A percentile compares a stretch with the other conserved stretches of the same genome.
Conservation (phyloP, 306 rosid species). For the Canavalia gladiata region DNA sequence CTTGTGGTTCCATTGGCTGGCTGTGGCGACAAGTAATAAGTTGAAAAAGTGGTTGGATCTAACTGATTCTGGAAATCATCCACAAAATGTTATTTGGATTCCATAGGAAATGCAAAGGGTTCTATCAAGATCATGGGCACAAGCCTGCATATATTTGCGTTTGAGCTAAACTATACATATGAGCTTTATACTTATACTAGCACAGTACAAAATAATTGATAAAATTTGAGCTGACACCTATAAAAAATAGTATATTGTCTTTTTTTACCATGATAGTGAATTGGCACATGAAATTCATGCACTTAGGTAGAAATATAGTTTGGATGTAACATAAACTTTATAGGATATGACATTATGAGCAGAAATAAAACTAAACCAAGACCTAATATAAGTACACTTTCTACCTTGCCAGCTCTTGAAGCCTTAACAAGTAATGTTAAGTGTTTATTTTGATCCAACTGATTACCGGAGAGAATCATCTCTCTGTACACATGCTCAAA, state of each 20-base stretch:
- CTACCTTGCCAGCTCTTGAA: slow-evolving; percentile 93
- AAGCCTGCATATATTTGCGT: slow-evolving; percentile 22
- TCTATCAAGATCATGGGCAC: slow-evolving; percentile 20
- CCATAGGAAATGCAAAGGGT: slow-evolving; percentile 23
- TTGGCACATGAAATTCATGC: slow-evolving; percentile 7
- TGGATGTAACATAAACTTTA: slow-evolving; percentile 22
- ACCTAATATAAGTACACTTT: not conserved
- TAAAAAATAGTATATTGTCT: slow-evolving; percentile 1
- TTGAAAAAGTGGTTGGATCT: slow-evolving; percentile 15
- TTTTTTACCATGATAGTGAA: slow-evolving; percentile 9
- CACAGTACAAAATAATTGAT: slow-evolving; percentile 34
- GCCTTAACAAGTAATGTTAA: slow-evolving; percentile 71
- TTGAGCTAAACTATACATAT: slow-evolving; percentile 7
- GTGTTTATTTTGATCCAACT: slow-evolving; percentile 74
- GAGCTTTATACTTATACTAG: not conserved
- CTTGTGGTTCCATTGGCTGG: slow-evolving; percentile 31
- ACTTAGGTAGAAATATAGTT: slow-evolving; percentile 3
- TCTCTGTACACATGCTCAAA: slow-evolving; percentile 90
- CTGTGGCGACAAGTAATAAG: slow-evolving; percentile 7
- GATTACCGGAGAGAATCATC: slow-evolving; percentile 78
- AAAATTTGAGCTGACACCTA: not conserved
- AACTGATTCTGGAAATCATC: slow-evolving; percentile 33
- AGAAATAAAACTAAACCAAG: slow-evolving; percentile 32
- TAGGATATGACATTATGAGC: slow-evolving; percentile 38
- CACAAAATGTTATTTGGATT: slow-evolving; percentile 15